Conservation (phyloP, 305 asterid genomes). For the Fraxinus angustifolia region DNA sequence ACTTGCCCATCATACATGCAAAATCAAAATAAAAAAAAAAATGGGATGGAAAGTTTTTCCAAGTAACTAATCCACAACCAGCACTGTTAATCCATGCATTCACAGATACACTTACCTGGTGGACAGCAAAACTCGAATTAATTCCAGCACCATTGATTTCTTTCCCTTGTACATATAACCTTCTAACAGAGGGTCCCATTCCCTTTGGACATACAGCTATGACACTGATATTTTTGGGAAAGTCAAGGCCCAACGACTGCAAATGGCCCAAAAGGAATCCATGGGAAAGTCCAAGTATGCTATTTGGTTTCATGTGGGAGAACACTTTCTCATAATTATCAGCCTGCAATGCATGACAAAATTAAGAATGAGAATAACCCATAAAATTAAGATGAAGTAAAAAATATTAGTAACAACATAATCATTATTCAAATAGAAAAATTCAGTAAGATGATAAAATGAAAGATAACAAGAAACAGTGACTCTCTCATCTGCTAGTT, state of each 20-base stretch:
- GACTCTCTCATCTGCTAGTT: background rate
- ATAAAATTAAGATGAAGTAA: background rate
- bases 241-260: conserved; percentile 79
- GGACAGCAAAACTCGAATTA: conserved; percentile 93
- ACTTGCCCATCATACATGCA: background rate
- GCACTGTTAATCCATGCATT: too few species aligned
- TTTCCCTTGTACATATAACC: conserved; percentile 95
- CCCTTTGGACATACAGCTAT: conserved; percentile 99
- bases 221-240: conserved; percentile 87
- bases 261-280: conserved; percentile 96
- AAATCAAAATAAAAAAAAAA: too few species aligned
- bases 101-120: conserved; percentile 52
- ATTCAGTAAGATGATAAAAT: background rate
- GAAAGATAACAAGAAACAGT: background rate
- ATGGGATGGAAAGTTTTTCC: too few species aligned
- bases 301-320: conserved; percentile 88
- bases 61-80: too few species aligned
- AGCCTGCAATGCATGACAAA: conserved; percentile 48
- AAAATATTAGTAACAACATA: background rate
- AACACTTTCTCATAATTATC: conserved; percentile 79
- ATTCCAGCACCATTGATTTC: conserved; percentile 97
- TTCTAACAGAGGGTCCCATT: conserved; percentile 99
- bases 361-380: conserved; percentile 4
- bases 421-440: background rate
- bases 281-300: conserved; percentile 94